Evolutionary conservation across 179 eudicot genomes (phyloP).

Genomic region (Corrigiola litoralis): DNA sequence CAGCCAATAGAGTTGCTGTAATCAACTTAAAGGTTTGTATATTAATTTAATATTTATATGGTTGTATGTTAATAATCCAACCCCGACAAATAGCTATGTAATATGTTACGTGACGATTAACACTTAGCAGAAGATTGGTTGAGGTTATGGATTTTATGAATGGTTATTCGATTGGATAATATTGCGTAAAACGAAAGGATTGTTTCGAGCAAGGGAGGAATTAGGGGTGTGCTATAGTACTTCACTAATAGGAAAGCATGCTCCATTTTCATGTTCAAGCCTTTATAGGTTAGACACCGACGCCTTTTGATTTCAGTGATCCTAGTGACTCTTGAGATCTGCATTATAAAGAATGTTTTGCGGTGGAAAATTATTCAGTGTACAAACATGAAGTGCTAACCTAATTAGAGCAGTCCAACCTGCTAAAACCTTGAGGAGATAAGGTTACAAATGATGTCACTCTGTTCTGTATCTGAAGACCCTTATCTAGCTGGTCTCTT

Average conservation of each 20-base stretch:
- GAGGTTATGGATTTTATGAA: neutral
- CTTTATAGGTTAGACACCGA: neutral
- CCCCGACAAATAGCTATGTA: no score
- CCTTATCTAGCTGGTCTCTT: no score
- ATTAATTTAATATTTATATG: neutral
- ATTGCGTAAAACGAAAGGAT: neutral
- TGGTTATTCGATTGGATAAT: neutral
- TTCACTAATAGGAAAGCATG: neutral
- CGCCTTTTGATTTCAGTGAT: neutral
- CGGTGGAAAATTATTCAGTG: neutral
- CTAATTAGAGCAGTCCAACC: neutral
- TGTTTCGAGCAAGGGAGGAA: neutral
- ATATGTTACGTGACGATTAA: no score
- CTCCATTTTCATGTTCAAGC: neutral
- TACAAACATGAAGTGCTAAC: neutral
- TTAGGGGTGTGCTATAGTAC: neutral
- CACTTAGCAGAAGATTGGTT: neutral
- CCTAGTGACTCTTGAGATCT: neutral
- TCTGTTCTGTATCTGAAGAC: no score
- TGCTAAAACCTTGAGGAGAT: no score
- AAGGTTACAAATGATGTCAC: no score
- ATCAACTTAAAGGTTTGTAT: constrained; percentile 70
- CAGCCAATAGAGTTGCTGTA: constrained; percentile 78
- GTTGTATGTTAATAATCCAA: no score
- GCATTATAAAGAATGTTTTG: neutral